Conservation (phyloP, 2,329 filamentous ascomycete genomes). For the Emmonsiellopsis sp. region DNA sequence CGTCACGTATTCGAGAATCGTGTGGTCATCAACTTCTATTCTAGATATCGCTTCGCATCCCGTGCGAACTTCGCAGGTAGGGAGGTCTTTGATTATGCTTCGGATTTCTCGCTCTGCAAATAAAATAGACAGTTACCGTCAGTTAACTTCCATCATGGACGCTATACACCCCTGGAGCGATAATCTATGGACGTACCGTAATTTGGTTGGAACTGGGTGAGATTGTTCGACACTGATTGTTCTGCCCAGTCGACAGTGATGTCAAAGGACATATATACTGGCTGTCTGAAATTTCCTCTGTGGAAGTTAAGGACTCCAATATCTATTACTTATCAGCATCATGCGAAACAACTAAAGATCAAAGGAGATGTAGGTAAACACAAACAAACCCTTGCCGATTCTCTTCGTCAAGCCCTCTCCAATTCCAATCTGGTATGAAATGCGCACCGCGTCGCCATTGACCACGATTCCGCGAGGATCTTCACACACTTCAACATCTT, state of each 20-base stretch:
- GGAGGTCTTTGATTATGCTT: background rate
- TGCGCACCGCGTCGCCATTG: conserved; percentile 22
- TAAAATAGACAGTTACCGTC: background rate
- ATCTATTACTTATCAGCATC: background rate
- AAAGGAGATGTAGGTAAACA: background rate
- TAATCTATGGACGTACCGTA: background rate
- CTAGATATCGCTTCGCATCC: background rate
- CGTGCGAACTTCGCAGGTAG: background rate
- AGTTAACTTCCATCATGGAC: too few species aligned
- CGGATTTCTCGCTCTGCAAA: background rate
- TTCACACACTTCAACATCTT: conserved; percentile 15
- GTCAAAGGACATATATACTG: background rate
- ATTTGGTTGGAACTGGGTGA: background rate
- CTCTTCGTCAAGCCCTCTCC: background rate
- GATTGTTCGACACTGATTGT: background rate
- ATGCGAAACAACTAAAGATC: background rate
- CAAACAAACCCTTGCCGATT: background rate
- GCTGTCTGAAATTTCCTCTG: background rate
- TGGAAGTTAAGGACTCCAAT: background rate
- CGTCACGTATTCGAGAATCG: background rate
- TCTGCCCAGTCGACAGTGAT: background rate
- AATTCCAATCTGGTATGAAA: background rate
- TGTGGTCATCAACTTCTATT: background rate
- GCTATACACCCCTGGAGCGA: background rate
- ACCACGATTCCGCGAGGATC: conserved; percentile 24